A percentile compares a stretch with the other conserved stretches of the same genome.
Conservation (phyloP, 768 basidiomycete species). For the Udeniomyces megalosporus region DNA sequence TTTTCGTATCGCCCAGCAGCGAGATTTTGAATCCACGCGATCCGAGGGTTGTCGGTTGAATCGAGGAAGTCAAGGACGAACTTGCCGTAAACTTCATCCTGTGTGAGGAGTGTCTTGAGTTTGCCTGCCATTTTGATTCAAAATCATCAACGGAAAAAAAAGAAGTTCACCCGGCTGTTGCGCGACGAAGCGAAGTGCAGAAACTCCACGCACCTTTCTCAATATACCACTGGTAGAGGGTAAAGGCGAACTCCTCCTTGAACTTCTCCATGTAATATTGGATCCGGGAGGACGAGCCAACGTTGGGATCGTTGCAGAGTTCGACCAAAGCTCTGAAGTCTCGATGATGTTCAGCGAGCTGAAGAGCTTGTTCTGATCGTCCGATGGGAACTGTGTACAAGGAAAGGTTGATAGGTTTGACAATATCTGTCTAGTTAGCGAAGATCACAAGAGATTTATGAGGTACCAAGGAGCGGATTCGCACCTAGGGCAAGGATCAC, state of each 20-base stretch:
- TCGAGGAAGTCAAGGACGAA: constrained; percentile 62
- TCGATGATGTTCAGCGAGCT: constrained; percentile 66
- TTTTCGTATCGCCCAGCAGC: constrained; percentile 48
- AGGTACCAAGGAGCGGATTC: constrained; percentile 24
- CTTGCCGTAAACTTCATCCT: constrained; percentile 44
- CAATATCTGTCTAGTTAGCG: constrained; percentile 4
- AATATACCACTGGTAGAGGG: constrained; percentile 84
- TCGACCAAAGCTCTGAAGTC: constrained; percentile 76
- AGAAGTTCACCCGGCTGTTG: not conserved
- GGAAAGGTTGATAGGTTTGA: constrained; percentile 35
- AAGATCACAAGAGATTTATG: not conserved
- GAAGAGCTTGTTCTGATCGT: constrained; percentile 53
- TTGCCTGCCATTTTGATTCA: no score
- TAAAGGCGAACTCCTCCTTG: constrained; percentile 67
- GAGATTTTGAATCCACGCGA: constrained; percentile 73
- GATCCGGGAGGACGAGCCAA: constrained; percentile 28
- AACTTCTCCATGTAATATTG: constrained; percentile 59
- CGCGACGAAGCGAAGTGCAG: no score
- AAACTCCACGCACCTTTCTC: constrained; percentile 50
- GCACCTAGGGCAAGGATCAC: constrained; percentile 64
- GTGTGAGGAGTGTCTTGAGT: constrained; percentile 61
- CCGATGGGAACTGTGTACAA: constrained; percentile 33
- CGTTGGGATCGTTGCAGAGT: constrained; percentile 50
- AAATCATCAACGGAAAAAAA: not conserved
- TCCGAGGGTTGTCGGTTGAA: constrained; percentile 39